Evolutionary conservation across 108 stramenopile genomes (phyloP).

Genomic region (Asterionellopsis glacialis): DNA sequence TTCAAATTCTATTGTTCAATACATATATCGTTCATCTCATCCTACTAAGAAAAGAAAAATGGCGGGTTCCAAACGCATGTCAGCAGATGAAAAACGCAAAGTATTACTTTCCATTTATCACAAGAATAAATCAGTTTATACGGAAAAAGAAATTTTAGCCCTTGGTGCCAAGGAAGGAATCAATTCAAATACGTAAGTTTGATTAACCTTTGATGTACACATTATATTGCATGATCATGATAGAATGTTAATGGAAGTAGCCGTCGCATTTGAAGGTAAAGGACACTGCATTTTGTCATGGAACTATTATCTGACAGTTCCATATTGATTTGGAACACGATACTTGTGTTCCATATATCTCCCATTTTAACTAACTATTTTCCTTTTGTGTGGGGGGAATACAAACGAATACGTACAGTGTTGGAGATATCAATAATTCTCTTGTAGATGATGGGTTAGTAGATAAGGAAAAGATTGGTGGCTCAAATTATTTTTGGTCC

Average conservation of each 20-base stretch:
- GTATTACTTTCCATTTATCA: constrained; percentile 80
- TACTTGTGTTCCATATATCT: not conserved
- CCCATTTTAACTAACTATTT: not conserved
- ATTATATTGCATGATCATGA: no score
- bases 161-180: constrained; percentile 83
- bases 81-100: constrained; percentile 80
- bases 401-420: constrained; percentile 29
- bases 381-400: no score
- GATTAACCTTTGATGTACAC: no score
- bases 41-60: constrained; percentile 8
- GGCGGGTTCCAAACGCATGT: constrained; percentile 75
- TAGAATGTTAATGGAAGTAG: no score
- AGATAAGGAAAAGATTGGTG: constrained; percentile 90
- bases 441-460: constrained; percentile 86
- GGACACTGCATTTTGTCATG: no score
- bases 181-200: constrained; percentile 65
- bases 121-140: constrained; percentile 72
- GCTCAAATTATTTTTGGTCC: constrained; percentile 88
- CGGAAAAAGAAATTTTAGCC: constrained; percentile 83
- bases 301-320: no score
- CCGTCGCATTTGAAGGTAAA: no score
- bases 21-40: not conserved
- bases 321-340: constrained; percentile 1
- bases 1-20: no score
- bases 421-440: constrained; percentile 66